phyloP scores from a whole-genome alignment of 768 basidiomycete genomes.

The Mycena haematopus region DNA sequence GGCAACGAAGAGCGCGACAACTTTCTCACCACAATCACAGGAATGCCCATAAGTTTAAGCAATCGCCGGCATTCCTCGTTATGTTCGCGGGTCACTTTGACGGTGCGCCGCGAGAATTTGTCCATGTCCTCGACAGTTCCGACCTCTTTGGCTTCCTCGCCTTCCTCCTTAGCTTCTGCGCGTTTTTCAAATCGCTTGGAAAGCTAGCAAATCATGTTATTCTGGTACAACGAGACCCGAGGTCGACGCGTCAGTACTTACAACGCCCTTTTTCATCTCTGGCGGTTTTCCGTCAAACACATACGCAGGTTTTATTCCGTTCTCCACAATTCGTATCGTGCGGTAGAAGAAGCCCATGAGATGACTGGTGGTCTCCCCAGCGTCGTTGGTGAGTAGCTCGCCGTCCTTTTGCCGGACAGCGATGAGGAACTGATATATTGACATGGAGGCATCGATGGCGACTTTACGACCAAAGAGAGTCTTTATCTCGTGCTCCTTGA shows the following conservation, averaged over 20 bases:
- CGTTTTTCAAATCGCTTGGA: slow-evolving; percentile 92
- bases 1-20: neutral
- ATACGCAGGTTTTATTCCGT: slow-evolving; percentile 97
- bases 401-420: slow-evolving; percentile 97
- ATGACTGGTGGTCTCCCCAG: slow-evolving; percentile 97
- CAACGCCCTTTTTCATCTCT: slow-evolving; percentile 95
- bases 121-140: slow-evolving; percentile 95
- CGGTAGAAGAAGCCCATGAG: slow-evolving; percentile 99
- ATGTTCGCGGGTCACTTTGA: slow-evolving; percentile 94
- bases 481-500: slow-evolving; percentile 94
- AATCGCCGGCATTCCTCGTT: slow-evolving; percentile 94
- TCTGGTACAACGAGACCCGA: neutral
- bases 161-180: slow-evolving; percentile 93
- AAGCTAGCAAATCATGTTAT: slow-evolving; percentile 59
- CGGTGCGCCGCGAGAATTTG: slow-evolving; percentile 85
- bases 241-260: slow-evolving; percentile 51
- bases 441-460: slow-evolving; percentile 98
- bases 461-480: slow-evolving; percentile 98
- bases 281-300: slow-evolving; percentile 99
- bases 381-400: slow-evolving; percentile 96
- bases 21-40: slow-evolving; percentile 80
- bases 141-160: slow-evolving; percentile 95
- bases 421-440: slow-evolving; percentile 97
- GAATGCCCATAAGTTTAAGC: slow-evolving; percentile 95
- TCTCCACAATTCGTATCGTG: slow-evolving; percentile 97